Evolutionary conservation across 1,284 basidiomycete genomes (phyloP), one percentile per base, ranked within the genome.

Genomic region (Lignosus rhinocerotis): DNA sequence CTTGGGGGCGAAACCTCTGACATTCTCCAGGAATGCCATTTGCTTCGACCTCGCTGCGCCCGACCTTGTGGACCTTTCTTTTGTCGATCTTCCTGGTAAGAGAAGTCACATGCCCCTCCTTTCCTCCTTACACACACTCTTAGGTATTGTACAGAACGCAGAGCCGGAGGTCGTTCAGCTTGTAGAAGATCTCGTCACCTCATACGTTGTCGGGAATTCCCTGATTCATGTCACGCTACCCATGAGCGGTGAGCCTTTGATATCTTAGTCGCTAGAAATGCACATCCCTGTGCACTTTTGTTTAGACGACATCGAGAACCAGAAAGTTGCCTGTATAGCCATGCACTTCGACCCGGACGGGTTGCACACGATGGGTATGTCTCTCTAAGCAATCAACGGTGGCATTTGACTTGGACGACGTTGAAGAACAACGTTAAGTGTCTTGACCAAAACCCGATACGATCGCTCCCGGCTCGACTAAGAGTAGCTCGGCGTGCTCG

Each of bases 261-360:
- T 17, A 3, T 9, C 43, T 11, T 17, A 4, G 6, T 16, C 8
- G 2, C 6, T 25, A 25, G 21, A 9, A 2, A 42, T 25, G 21
- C 30, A 30, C 21, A 6, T 25, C 17, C 11, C 14, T 44, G 1
- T 39, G 21, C 16, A 17, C 41, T 25, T 44, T 25, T 48, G n/a
- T n/a, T n/a, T n/a, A 88, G 87, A 87, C 49, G 86, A 88, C 45
- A 80, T 87, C n/a, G 78, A 88, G 53, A 88, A 86, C 61, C 85
- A 87, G 61, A 74, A 75, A 58, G 83, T 86, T 0, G 73, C 83
- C 1, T 73, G 63, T 3, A 71, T 88, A 0, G 86, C 86, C 0
- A 76, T 70, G 55, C 69, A 76, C 2, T 80, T 72, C 2, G 86
- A 88, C 66, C 77, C 80, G 0, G 53, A 68, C 0, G 86, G 85